Conservation (phyloP, 2,329 filamentous ascomycete genomes). For the Apiospora saccharicola region DNA sequence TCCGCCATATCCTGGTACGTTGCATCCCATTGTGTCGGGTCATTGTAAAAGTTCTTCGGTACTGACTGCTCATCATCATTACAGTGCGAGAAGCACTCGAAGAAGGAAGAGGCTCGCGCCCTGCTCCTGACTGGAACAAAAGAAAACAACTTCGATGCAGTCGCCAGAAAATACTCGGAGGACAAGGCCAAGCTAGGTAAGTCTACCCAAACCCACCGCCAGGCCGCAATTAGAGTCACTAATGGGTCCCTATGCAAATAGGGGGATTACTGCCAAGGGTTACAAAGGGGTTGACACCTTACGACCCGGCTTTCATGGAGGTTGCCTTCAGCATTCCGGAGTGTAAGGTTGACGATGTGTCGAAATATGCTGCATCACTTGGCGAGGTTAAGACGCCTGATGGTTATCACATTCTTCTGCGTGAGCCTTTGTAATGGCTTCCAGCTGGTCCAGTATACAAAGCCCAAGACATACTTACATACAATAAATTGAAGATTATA, state of each 20-base stretch:
- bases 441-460: neutral
- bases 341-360: slow-evolving; percentile 3
- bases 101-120: slow-evolving; percentile 28
- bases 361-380: slow-evolving; percentile 12
- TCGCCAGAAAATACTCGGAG: slow-evolving; percentile 22
- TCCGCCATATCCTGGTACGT: slow-evolving; percentile 72
- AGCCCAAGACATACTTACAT: neutral
- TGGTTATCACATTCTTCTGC: slow-evolving; percentile 28
- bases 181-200: slow-evolving; percentile 28
- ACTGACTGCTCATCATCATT: neutral
- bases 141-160: slow-evolving; percentile 1
- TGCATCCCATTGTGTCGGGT: neutral
- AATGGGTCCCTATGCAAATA: neutral
- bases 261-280: neutral
- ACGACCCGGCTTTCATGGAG: slow-evolving; percentile 12
- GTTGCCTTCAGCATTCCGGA: slow-evolving; percentile 19
- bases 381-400: slow-evolving; percentile 23
- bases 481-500: neutral
- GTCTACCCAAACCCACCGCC: neutral
- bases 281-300: neutral
- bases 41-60: neutral
- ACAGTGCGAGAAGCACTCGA: slow-evolving; percentile 25
- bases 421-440: neutral
- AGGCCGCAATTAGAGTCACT: neutral
- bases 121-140: slow-evolving; percentile 14